Evolutionary conservation across 495 filamentous ascomycete species (phyloP).

Genomic region (Sordaria brevicollis): DNA sequence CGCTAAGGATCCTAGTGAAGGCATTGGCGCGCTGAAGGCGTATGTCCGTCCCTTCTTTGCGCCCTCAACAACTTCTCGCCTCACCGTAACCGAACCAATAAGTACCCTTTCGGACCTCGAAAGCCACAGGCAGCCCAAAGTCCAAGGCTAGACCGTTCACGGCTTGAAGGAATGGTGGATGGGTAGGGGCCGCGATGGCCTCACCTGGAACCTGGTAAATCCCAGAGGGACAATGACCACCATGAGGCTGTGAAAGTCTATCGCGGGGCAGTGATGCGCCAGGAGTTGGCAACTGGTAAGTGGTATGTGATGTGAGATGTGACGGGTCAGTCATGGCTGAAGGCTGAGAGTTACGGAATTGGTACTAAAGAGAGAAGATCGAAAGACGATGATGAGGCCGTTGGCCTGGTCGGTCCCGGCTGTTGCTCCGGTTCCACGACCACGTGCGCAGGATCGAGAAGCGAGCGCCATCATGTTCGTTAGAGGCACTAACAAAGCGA

Average conservation of each 20-base stretch:
- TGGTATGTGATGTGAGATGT: neutral
- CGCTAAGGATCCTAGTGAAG: neutral
- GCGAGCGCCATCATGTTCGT: neutral
- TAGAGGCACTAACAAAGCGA: neutral
- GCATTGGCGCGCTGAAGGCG: neutral
- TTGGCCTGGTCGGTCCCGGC: neutral
- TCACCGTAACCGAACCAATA: neutral
- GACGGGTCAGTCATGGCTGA: neutral
- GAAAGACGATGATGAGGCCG: neutral
- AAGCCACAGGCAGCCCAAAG: neutral
- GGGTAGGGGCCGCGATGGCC: neutral
- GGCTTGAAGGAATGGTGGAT: neutral
- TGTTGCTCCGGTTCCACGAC: neutral
- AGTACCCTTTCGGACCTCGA: neutral
- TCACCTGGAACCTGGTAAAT: neutral
- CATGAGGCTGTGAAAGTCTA: neutral
- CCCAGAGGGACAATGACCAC: neutral
- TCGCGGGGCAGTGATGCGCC: neutral
- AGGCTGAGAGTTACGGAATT: neutral
- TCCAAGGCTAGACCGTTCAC: neutral
- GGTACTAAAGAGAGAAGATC: neutral
- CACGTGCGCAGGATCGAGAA: neutral
- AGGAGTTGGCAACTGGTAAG: neutral
- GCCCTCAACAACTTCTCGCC: neutral
- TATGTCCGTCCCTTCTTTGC: neutral